A percentile compares a stretch with the other conserved stretches of the same genome.
phyloP scores from a whole-genome alignment of 352 stramenopile genomes.

The Pythium utonaiense region DNA sequence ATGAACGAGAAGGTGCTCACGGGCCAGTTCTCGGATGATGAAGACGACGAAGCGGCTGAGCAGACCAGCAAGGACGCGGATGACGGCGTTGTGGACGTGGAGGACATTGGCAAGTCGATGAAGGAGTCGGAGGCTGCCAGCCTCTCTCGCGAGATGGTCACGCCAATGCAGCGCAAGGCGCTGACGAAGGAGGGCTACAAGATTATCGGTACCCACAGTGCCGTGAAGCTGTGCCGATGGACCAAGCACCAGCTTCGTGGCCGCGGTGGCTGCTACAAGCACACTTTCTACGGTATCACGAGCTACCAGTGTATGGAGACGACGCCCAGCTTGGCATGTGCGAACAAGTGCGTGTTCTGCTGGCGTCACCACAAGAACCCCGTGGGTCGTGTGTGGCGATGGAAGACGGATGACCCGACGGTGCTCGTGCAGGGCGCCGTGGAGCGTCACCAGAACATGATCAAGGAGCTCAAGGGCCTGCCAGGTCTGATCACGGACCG shows the following conservation, averaged over 20 bases:
- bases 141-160: slow-evolving; percentile 93
- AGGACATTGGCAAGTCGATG: slow-evolving; percentile 86
- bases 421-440: slow-evolving; percentile 94
- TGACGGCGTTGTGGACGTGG: slow-evolving; percentile 71
- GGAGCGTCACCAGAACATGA: slow-evolving; percentile 89
- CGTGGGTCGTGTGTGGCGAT: slow-evolving; percentile 96
- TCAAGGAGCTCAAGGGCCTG: slow-evolving; percentile 95
- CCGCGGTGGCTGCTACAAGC: slow-evolving; percentile 98
- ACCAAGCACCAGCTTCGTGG: slow-evolving; percentile 98
- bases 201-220: slow-evolving; percentile 97
- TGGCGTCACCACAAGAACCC: slow-evolving; percentile 99
- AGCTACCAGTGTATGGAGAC: slow-evolving; percentile 99
- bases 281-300: slow-evolving; percentile 99
- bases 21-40: slow-evolving; percentile 68
- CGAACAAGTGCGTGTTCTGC: slow-evolving; percentile 99
- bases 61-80: slow-evolving; percentile 25
- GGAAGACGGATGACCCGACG: slow-evolving; percentile 96
- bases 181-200: slow-evolving; percentile 98
- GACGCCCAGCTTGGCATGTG: slow-evolving; percentile 95
- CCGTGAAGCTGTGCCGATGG: slow-evolving; percentile 98
- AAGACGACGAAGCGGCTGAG: slow-evolving; percentile 24
- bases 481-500: slow-evolving; percentile 93
- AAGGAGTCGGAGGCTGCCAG: slow-evolving; percentile 73
- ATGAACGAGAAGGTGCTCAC: slow-evolving; percentile 85
- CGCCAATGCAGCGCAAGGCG: slow-evolving; percentile 90